Evolutionary conservation across 2,329 filamentous ascomycete species (phyloP), one percentile per base, ranked within the genome.

Genomic region (Aspergillus arachidicola): DNA sequence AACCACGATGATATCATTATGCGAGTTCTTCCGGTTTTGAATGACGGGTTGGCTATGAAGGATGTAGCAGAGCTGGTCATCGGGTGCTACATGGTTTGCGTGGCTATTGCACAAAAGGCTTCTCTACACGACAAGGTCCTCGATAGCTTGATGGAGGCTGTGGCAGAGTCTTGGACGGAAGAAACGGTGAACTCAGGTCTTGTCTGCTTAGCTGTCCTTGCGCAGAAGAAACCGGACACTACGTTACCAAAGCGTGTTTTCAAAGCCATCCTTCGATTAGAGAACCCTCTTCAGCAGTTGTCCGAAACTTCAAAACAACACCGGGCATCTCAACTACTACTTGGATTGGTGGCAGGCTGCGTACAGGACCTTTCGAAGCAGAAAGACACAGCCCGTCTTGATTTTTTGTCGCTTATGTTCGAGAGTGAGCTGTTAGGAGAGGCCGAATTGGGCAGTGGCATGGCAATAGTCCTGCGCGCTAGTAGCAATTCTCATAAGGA

Each of bases 1-100:
- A 91, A 93, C 70, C 89, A 94, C 68, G 91, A 97, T 73, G 88
- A 91, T 71, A 77, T 91, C 16, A 81, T 98, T 16, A 81, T 96
- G 26, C 88, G 80, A 72, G 87, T 86, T 74, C 84, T 84, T 77
- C 93, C 82, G 70, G 80, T 93, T 3, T 83, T 99, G 36, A 91
- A 92, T 64, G 89, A 92, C 66, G 92, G 91, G 1, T 84, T 98
- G 64, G 85, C 89, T 10, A 86, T 94, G 81, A 89, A 89, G 71
- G 88, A 90, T 64, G 88, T 90, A 0, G 87, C 93, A 0, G 92
- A 94, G 65, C 82, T 97, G 48, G 91, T 94, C 68, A 86, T 96
- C 64, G 93, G 91, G 19, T 94, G 91, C 62, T 98, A 97, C 76
- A 97, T 97, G 91, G 88, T 97, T 23, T 86, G 94, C 61, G 88